phyloP scores from a whole-genome alignment of 768 basidiomycete species.

The Daedaleopsis sinensis region DNA sequence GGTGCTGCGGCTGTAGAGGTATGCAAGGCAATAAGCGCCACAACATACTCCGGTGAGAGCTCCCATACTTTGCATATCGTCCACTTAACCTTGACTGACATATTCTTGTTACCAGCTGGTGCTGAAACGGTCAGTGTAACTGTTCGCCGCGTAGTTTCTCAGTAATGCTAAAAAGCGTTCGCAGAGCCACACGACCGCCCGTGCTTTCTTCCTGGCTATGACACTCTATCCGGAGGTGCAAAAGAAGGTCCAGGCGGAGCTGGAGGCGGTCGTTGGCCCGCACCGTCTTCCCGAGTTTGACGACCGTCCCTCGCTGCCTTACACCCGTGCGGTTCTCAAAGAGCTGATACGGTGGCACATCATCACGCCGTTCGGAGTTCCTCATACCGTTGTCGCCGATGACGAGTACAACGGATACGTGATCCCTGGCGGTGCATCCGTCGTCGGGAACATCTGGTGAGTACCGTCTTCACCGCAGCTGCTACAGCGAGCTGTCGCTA shows the following conservation, averaged over 20 bases:
- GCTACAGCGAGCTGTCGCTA: conserved; percentile 19
- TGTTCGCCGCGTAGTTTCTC: not conserved
- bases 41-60: not conserved
- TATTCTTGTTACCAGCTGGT: not conserved
- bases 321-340: conserved; percentile 7
- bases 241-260: conserved; percentile 12
- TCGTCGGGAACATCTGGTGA: conserved; percentile 25
- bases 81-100: not conserved
- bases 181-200: not conserved
- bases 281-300: conserved; percentile 13
- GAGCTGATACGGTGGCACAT: conserved; percentile 13
- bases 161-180: not conserved
- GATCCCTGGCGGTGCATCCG: conserved; percentile 36
- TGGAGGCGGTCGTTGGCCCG: conserved; percentile 10
- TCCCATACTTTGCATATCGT: not conserved
- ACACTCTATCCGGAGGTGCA: conserved; percentile 8
- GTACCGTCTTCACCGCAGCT: too few species aligned
- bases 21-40: not conserved
- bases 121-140: not conserved
- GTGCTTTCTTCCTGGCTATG: conserved; percentile 4
- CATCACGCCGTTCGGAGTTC: not conserved
- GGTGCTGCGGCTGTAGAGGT: not conserved
- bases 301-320: conserved; percentile 11
- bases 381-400: conserved; percentile 38
- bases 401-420: conserved; percentile 43